Base-by-base conservation (phyloP, 169 alveolate genomes). In the Ichthyophthirius multifiliis region DNA sequence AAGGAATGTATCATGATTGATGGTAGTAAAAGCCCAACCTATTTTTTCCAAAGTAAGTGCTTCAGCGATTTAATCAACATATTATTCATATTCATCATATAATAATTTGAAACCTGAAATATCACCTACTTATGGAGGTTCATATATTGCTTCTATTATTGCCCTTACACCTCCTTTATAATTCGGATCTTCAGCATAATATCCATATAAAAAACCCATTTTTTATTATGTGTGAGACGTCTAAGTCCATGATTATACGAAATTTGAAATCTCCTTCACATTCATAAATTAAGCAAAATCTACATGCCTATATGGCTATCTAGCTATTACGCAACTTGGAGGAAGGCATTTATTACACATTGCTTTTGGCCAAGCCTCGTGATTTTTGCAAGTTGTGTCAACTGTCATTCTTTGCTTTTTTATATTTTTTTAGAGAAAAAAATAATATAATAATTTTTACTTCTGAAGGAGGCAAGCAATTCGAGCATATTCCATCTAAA, bases 161-260 rank as follows among this genome's bases (percentile, higher is more conserved):
- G 99, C 99, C 83, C 99, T 90, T 1, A 98, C 96, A 31, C 99
- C 99, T 77, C 95, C 95, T 9, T 97, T 97, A 85, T 97, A 98
- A 84, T 97, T 98, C 3, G 97, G 95, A 86, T 98, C 99, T 90
- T 97, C 99, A 74, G 97, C 94, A 88, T 98, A 98, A 91, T 98
- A 98, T 27, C 99, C 99, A 83, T 97, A 98, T 95, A 98, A 86
- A 95, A 96, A 98, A 7, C 99, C 99, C 84, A 91, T 94, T 75
- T 99, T 95, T 89, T 98, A 98, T 79, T 94, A 91, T 98, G 96
- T 89, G 48, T 95, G 96, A 31, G 91, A 87, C 13, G 88, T 92
- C 35, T 87, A 48, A 65, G 89, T 95, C 99, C 99, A 98, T 74
- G 94, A 94, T 43, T 94, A 87, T 0, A 98, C 99, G 78, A 98